Base-by-base conservation (phyloP, 163 green algal genomes). In the Coccomyxa subellipsoidea region DNA sequence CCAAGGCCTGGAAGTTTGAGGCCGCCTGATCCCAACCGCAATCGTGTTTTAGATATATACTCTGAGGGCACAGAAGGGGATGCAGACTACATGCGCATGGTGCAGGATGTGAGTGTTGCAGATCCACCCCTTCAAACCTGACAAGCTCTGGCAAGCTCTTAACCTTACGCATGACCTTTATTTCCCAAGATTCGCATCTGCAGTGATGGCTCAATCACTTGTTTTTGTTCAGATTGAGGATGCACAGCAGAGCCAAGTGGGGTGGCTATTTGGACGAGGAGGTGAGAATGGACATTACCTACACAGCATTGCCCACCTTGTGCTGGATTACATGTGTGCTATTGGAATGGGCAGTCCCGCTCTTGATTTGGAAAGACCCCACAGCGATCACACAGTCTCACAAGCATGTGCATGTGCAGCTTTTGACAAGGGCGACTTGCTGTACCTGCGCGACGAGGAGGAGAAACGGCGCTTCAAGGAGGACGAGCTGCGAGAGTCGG, bases 381-480 rank as follows among this genome's bases (percentile, higher is more conserved):
- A n/a, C n/a, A n/a, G n/a, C n/a, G n/a, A n/a, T n/a, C n/a, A n/a
- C n/a, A n/a, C n/a, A n/a, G n/a, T n/a, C n/a, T n/a, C n/a, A n/a
- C n/a, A n/a, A n/a, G n/a, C 66, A 73, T 4, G n/a, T 23, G 40
- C 29, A 4, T 21, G 3, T 80, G 72, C 81, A 88, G 85, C 82
- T 10, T 89, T 87, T 77, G 85, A 89, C 69, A 89, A 87, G 71
- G 83, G 80, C 29, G 87, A 90, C 71, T 79, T 89, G 29, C 72
- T 90, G 32, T 90, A 90, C 77, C 69, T 90, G 3, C 80, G 87
- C 38, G 87, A 90, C 81, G 80, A 89, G 69, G 84, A 85, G 71
- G 84, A 90, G 71, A 87, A 87, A 66, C 73, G 79, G 37, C 72
- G 87, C 7, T 86, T 88, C 38, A 82, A 77, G 54, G 87, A 90